Base-by-base conservation (phyloP, 2,329 filamentous ascomycete species). In the Leptodontidium sp. region DNA sequence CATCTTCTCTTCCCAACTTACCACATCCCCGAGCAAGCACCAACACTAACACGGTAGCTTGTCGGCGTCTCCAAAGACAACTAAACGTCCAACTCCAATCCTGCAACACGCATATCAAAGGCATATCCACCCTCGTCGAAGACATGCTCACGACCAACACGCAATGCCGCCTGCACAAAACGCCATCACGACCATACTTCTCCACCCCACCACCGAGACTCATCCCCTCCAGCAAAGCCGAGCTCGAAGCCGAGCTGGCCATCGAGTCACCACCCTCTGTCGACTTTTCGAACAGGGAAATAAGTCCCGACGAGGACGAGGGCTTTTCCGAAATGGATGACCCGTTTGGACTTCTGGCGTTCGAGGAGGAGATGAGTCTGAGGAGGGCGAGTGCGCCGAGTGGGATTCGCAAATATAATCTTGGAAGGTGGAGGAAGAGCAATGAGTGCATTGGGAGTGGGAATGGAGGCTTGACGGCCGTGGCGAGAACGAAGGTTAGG, bases 71-170 rank as follows among this genome's bases (percentile, higher is more conserved):
- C 12, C 73, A 74, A 64, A 68, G 73, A 38, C 75, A 77, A 55
- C 57, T 73, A 9, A 75, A 76, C 53, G 70, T 70, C 1, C 72
- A 75, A 40, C 59, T 75, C 14, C 75, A 76, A 61, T 68, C 35
- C 17, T 73, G 69, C 40, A 53, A 35, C 2, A 53, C 50, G 0
- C 74, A 77, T 35, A 64, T 75, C 9, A 68, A 68, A 26, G 73
- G 74, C 62, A 74, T 77, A 66, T 70, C 68, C 21, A 58, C 68
- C 0, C 57, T 77, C 1, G 73, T 77, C 4, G 72, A 74, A 50
- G 68, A 73, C 12, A 75, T 77, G 72, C 70, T 76, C 17, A 47
- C 61, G 1, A 66, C 63, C 3, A 69, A 70, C 26, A 71, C 71
- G 15, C 75, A 77, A 68, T 77, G 75, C 59, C 67, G 38, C 9